Percentiles rank a stretch among this genome's conserved stretches.
These are phyloP conservation scores for Aspergillus cristatus DNA, from an alignment of 495 filamentous ascomycete species.

Conservation along the genomic window DNA sequence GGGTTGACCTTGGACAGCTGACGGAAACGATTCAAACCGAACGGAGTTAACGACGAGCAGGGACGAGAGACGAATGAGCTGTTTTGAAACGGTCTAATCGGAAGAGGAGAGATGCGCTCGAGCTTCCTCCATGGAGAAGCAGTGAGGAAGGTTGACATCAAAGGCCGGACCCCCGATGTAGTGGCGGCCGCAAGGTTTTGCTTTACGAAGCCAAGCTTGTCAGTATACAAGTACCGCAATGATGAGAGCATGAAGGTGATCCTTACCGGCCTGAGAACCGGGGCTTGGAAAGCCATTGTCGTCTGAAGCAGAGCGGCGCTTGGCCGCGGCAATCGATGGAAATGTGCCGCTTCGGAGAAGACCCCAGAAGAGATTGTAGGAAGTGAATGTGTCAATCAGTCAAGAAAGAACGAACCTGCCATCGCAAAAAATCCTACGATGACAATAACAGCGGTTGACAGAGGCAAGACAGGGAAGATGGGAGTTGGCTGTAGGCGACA, in stretches of 20 bases:
- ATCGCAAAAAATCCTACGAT: too few species aligned
- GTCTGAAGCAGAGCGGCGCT: constrained; percentile 32
- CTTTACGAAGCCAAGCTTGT: constrained; percentile 1
- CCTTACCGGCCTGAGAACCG: constrained; percentile 32
- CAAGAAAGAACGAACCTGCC: too few species aligned
- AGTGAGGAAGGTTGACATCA: constrained; percentile 30
- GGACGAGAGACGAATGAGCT: constrained; percentile 20
- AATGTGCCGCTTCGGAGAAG: constrained; percentile 12
- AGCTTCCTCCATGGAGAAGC: too few species aligned
- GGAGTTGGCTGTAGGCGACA: too few species aligned
- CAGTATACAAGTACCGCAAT: too few species aligned
- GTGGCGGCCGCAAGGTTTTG: constrained; percentile 31
- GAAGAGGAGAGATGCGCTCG: too few species aligned
- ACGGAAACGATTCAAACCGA: constrained; percentile 18
- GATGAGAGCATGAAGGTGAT: too few species aligned
- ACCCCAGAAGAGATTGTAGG: too few species aligned
- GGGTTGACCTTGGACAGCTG: constrained; percentile 12
- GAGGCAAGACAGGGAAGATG: too few species aligned
- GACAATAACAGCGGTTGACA: too few species aligned
- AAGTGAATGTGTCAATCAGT: too few species aligned
- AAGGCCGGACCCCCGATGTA: constrained; percentile 38
- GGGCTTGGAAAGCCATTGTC: constrained; percentile 43
- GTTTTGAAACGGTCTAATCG: constrained; percentile 15
- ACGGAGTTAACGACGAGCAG: constrained; percentile 29
- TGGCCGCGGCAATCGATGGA: constrained; percentile 25